These are phyloP conservation scores for Pterocarpus santalinus DNA, from an alignment of 306 rosid species.

Conservation along the genomic window DNA sequence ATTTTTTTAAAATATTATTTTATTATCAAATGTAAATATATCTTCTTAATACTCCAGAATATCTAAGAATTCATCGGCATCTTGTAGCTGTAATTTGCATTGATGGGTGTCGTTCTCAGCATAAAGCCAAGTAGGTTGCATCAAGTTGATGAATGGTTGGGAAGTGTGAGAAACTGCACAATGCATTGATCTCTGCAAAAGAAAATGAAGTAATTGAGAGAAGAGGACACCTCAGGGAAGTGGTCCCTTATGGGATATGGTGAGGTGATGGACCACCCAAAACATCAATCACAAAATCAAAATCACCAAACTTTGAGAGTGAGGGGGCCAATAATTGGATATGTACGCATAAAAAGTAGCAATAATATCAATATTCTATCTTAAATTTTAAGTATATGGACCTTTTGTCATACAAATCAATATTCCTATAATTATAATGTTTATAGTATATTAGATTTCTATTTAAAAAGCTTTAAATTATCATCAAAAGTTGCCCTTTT, in stretches of 20 bases:
- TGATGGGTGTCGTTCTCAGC: conserved; percentile 45
- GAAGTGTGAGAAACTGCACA: conserved; percentile 35
- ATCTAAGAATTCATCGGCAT: background rate
- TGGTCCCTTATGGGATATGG: conserved; percentile 23
- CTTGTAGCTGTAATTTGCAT: conserved; percentile 7
- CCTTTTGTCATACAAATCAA: no score
- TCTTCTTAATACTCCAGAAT: no score
- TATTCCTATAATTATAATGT: no score
- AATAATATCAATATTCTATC: no score
- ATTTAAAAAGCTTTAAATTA: no score
- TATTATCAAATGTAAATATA: no score
- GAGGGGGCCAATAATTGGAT: conserved; percentile 24
- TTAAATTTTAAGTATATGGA: no score
- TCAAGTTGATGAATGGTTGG: conserved; percentile 11
- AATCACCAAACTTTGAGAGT: conserved; percentile 26
- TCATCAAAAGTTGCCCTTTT: no score
- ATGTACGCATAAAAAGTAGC: background rate
- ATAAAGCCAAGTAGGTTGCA: conserved; percentile 29
- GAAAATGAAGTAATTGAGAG: conserved; percentile 3
- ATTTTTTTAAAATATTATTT: no score
- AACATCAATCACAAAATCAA: conserved; percentile 2
- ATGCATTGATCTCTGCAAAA: conserved; percentile 14
- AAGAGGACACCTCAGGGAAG: background rate
- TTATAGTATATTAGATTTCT: no score
- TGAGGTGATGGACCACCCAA: conserved; percentile 40